Evolutionary conservation across 169 alveolate species (phyloP).

Genomic region (Miamiensis avidus): DNA sequence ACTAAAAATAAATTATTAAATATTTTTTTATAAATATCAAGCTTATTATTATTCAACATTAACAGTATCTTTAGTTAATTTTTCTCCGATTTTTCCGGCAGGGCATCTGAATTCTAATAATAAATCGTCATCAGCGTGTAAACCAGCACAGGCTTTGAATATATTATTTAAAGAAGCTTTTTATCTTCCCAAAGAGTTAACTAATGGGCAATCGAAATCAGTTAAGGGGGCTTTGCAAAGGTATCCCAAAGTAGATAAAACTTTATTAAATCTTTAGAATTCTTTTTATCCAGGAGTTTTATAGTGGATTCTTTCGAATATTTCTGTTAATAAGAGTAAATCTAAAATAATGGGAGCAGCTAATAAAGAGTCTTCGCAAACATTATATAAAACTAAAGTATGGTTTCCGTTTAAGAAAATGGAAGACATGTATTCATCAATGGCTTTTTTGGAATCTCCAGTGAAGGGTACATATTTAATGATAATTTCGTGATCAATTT

Average conservation of each 20-base stretch:
- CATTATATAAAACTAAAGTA: constrained; percentile 85
- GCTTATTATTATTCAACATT: too few species aligned
- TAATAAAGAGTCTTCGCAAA: constrained; percentile 91
- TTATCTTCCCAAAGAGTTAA: constrained; percentile 67
- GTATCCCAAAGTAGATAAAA: constrained; percentile 71
- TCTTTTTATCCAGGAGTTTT: constrained; percentile 58
- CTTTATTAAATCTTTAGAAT: constrained; percentile 64
- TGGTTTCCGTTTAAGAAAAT: constrained; percentile 89
- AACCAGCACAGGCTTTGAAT: constrained; percentile 73
- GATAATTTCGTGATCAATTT: constrained; percentile 87
- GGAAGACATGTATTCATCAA: constrained; percentile 90
- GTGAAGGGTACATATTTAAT: constrained; percentile 91
- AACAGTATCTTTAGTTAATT: too few species aligned
- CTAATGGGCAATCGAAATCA: constrained; percentile 57
- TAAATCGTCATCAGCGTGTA: constrained; percentile 37
- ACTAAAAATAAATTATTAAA: too few species aligned
- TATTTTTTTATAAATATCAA: too few species aligned
- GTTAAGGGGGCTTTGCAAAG: constrained; percentile 82
- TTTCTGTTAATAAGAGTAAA: constrained; percentile 84
- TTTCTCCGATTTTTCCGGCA: neutral
- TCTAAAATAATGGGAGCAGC: constrained; percentile 92
- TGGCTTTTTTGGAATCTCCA: constrained; percentile 92
- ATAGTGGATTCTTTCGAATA: constrained; percentile 74
- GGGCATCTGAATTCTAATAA: constrained; percentile 31
- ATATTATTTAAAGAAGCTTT: constrained; percentile 66